These are phyloP conservation scores for Vitis hybrid DNA, from an alignment of 177 flowering plant species.

Conservation along the genomic window DNA sequence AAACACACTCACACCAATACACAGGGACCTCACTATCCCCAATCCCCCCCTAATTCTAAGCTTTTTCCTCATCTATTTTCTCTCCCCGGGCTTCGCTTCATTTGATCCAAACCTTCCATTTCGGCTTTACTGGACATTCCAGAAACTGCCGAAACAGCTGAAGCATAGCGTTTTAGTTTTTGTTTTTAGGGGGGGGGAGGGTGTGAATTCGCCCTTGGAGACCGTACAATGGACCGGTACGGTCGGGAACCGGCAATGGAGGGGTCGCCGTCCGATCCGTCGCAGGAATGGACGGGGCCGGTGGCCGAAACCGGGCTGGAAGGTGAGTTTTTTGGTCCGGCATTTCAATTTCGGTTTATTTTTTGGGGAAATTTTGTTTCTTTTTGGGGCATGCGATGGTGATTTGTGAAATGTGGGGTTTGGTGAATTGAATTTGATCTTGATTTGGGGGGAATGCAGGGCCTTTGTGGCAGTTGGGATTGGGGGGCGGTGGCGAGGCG, in stretches of 20 bases:
- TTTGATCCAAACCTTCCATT: conserved; percentile 11
- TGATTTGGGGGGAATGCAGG: conserved; percentile 33
- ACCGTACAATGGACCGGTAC: conserved; percentile 48
- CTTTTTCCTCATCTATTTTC: not conserved
- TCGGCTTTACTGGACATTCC: not conserved
- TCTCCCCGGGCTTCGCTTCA: conserved; percentile 1
- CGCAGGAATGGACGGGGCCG: conserved; percentile 37
- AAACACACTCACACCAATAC: too few species aligned
- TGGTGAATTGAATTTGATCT: conserved; percentile 3
- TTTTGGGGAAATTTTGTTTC: not conserved
- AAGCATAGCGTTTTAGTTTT: not conserved
- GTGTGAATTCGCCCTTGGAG: too few species aligned
- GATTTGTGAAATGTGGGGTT: conserved; percentile 15
- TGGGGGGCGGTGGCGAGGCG: conserved; percentile 31
- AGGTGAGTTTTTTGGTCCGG: conserved; percentile 27
- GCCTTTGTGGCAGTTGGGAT: conserved; percentile 46
- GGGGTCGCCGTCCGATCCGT: conserved; percentile 46
- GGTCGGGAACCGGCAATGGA: conserved; percentile 29
- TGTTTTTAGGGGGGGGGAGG: too few species aligned
- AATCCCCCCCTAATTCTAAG: not conserved
- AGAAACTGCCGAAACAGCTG: not conserved
- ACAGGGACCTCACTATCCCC: conserved; percentile 3
- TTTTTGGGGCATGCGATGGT: not conserved
- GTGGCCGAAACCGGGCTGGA: conserved; percentile 51
- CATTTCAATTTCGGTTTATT: conserved; percentile 28